These are phyloP conservation scores for Mycena capillaripes DNA, from an alignment of 768 basidiomycete species.

Conservation along the genomic window DNA sequence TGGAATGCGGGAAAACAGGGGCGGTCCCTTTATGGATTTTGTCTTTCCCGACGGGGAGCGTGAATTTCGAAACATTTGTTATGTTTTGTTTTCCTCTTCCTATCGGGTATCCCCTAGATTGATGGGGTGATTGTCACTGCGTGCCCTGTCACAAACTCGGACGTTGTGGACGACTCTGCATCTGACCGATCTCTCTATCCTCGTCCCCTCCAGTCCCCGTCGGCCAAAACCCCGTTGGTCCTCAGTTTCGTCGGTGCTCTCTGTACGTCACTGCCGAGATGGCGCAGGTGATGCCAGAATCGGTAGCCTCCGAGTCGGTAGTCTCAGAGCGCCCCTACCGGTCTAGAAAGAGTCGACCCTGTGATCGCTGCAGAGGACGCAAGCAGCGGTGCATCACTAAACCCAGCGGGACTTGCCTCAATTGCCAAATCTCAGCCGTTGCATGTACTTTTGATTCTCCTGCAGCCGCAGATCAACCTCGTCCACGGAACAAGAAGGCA, in stretches of 20 bases:
- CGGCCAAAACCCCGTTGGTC: neutral
- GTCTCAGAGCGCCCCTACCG: conserved; percentile 21
- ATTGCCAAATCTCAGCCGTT: conserved; percentile 37
- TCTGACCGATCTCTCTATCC: neutral
- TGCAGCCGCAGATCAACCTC: conserved; percentile 32
- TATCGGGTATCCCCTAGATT: neutral
- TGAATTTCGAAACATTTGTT: neutral
- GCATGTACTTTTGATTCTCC: conserved; percentile 36
- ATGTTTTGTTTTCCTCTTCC: neutral
- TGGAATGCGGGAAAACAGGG: conserved; percentile 21
- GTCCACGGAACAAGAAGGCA: conserved; percentile 34
- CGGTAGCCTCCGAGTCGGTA: neutral
- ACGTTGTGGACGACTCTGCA: too few species aligned
- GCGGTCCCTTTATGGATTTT: conserved; percentile 11
- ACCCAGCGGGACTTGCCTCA: conserved; percentile 34
- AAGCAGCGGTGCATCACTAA: conserved; percentile 38
- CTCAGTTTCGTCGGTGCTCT: too few species aligned
- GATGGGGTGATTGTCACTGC: neutral
- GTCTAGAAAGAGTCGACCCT: conserved; percentile 27
- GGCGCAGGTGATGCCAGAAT: too few species aligned
- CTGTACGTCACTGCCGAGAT: too few species aligned
- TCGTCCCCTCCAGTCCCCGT: conserved; percentile 11
- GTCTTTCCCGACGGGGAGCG: conserved; percentile 16
- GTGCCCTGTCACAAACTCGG: too few species aligned
- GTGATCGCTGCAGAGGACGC: conserved; percentile 30